Conservation (phyloP, 805 yeast genomes). For the Candida sphagnicola region DNA sequence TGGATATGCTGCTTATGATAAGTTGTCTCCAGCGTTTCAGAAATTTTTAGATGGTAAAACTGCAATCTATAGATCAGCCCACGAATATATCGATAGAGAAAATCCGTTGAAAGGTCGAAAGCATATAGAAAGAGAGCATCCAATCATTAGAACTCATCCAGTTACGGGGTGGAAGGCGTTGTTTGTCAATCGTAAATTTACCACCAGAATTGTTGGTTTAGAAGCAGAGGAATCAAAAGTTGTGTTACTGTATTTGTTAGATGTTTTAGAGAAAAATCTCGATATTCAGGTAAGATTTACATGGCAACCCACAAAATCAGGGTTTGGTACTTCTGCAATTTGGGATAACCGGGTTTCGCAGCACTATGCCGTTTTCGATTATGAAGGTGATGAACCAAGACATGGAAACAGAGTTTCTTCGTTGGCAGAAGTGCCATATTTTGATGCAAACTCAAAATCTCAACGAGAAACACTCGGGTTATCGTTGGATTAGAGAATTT, state of each 20-base stretch:
- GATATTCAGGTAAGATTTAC: constrained; percentile 53
- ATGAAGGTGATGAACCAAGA: constrained; percentile 41
- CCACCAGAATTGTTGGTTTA: constrained; percentile 47
- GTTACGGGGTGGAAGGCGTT: constrained; percentile 59
- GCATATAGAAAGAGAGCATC: constrained; percentile 52
- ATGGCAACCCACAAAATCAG: constrained; percentile 41
- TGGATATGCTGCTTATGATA: constrained; percentile 54
- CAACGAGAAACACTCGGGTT: constrained; percentile 50
- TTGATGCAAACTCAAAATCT: constrained; percentile 45
- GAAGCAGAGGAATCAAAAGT: constrained; percentile 46
- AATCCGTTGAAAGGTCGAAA: constrained; percentile 43
- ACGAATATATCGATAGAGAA: constrained; percentile 37
- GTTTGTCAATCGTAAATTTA: constrained; percentile 48
- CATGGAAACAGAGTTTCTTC: constrained; percentile 49
- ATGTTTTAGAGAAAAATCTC: constrained; percentile 45
- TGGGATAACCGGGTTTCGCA: constrained; percentile 58
- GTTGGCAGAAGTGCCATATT: constrained; percentile 50
- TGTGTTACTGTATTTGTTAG: constrained; percentile 42
- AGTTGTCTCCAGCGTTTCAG: constrained; percentile 46
- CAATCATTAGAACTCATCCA: constrained; percentile 59
- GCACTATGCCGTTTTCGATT: constrained; percentile 52
- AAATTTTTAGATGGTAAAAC: constrained; percentile 48
- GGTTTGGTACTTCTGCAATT: constrained; percentile 47
- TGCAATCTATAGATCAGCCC: constrained; percentile 40
- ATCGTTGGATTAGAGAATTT: neutral